These are phyloP conservation scores for Tolypocladium ovalisporum DNA, from an alignment of 2,329 filamentous ascomycete genomes.

Conservation along the genomic window DNA sequence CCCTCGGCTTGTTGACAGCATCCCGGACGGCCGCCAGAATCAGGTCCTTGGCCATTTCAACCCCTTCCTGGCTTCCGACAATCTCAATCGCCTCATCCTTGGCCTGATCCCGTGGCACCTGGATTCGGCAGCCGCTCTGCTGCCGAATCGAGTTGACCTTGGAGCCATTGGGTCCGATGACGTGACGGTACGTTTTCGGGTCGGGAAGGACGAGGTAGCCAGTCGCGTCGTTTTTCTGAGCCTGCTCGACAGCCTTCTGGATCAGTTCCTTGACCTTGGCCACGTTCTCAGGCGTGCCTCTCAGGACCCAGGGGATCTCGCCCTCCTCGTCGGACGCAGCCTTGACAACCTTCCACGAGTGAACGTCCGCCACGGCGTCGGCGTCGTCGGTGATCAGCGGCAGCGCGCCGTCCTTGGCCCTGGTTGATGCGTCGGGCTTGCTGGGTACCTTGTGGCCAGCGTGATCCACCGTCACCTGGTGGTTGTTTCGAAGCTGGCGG, in stretches of 20 bases:
- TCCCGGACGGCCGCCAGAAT: constrained; percentile 75
- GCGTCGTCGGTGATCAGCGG: constrained; percentile 91
- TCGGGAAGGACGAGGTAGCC: constrained; percentile 88
- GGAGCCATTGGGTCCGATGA: constrained; percentile 79
- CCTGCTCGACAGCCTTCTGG: constrained; percentile 60
- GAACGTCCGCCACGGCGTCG: constrained; percentile 49
- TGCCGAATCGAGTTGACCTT: constrained; percentile 90
- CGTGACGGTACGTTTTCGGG: constrained; percentile 76
- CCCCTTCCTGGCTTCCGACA: constrained; percentile 63
- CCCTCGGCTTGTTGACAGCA: constrained; percentile 29
- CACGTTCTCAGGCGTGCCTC: constrained; percentile 66
- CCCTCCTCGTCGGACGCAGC: constrained; percentile 48
- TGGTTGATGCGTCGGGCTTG: constrained; percentile 47
- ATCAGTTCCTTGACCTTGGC: constrained; percentile 71
- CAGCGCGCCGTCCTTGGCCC: constrained; percentile 51
- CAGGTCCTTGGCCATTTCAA: constrained; percentile 78
- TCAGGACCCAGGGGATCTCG: constrained; percentile 82
- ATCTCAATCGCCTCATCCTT: constrained; percentile 82
- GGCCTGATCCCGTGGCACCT: constrained; percentile 73
- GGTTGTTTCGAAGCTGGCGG: constrained; percentile 75
- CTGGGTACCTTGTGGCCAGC: constrained; percentile 66
- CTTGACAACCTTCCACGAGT: constrained; percentile 79
- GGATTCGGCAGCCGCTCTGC: constrained; percentile 87
- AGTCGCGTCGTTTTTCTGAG: constrained; percentile 57
- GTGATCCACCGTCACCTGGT: constrained; percentile 86